Conservation (phyloP, 352 stramenopile species). For the Thalassiosira hispida region DNA sequence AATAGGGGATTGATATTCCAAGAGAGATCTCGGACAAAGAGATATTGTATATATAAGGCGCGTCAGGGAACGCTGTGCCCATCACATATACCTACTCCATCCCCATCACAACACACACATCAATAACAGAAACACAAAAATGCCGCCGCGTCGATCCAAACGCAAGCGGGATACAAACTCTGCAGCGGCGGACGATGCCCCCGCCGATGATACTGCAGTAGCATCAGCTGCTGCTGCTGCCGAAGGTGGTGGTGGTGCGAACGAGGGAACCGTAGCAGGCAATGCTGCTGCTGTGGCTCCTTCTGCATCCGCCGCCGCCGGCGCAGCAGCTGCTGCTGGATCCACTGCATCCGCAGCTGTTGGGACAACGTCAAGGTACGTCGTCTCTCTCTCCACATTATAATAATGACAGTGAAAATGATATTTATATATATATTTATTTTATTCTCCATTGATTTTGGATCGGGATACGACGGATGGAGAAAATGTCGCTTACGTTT, state of each 20-base stretch:
- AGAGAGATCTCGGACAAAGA: no score
- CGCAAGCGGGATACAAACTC: conserved; percentile 6
- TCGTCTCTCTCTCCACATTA: no score
- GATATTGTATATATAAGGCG: no score
- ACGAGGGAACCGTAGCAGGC: not conserved
- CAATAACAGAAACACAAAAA: no score
- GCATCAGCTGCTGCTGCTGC: not conserved
- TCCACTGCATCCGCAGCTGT: not conserved
- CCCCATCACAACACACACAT: no score
- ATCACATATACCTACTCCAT: no score
- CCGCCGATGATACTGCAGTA: not conserved
- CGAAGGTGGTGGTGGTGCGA: not conserved
- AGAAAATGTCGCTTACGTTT: no score
- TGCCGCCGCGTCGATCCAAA: conserved; percentile 25
- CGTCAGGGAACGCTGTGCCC: no score
- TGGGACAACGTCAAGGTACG: not conserved
- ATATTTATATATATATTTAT: no score
- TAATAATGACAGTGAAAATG: no score
- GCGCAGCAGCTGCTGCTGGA: not conserved
- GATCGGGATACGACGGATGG: no score
- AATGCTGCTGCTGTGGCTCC: not conserved
- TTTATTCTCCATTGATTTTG: not conserved
- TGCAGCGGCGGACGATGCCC: not conserved
- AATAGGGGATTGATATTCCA: no score
- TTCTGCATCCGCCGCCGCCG: not conserved